Evolutionary conservation across 176 grass and related monocot species (phyloP).

Genomic region (Calamus simplicifolius): DNA sequence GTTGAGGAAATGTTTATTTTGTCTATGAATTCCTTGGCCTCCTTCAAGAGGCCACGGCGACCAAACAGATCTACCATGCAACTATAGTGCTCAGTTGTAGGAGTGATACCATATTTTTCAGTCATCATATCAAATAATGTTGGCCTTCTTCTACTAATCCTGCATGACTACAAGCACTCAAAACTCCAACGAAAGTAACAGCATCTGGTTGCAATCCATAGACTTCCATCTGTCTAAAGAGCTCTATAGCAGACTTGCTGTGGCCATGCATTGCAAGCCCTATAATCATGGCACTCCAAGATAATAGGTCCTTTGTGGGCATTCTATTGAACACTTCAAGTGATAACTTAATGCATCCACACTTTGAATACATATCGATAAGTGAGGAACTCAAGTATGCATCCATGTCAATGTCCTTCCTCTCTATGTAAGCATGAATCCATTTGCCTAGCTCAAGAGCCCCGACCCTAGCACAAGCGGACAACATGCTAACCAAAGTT

Average conservation of each 20-base stretch:
- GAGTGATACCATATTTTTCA: background rate
- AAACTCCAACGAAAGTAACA: background rate
- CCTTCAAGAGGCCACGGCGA: background rate
- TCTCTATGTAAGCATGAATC: conserved; percentile 2
- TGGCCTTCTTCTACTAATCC: conserved; percentile 3
- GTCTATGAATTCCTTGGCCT: no score
- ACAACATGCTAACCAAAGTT: background rate
- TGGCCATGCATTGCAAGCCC: no score
- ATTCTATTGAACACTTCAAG: conserved; percentile 1
- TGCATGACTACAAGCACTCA: background rate
- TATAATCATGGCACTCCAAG: background rate
- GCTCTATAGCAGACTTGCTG: no score
- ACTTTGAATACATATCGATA: background rate
- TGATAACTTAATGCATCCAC: background rate
- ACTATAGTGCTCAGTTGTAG: conserved; percentile 5
- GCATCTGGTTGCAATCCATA: no score
- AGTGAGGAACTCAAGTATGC: background rate
- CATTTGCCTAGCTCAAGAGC: background rate
- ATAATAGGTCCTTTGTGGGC: background rate
- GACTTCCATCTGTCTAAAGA: no score
- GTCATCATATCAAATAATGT: background rate
- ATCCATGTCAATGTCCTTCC: conserved; percentile 1
- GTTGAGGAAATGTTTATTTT: no score
- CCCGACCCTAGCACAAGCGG: background rate
- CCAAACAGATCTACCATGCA: conserved; percentile 16